Conservation (phyloP, 352 stramenopile species). For the Phytopythium helicoides region DNA sequence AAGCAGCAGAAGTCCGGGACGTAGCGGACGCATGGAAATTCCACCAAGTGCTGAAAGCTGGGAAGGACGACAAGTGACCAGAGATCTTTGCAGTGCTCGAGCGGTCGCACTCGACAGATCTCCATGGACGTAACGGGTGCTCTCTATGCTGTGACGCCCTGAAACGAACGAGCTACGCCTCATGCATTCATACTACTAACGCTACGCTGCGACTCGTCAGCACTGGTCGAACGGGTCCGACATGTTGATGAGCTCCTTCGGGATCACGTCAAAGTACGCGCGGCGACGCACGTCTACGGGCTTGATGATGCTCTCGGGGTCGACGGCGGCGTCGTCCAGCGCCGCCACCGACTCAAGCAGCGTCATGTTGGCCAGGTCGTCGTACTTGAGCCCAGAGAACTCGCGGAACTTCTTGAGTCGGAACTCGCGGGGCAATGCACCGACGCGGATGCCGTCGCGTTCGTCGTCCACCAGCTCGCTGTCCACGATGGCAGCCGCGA, state of each 20-base stretch:
- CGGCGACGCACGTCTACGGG: slow-evolving; percentile 17
- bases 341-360: slow-evolving; percentile 38
- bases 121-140: too few species aligned
- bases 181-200: too few species aligned
- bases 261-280: slow-evolving; percentile 35
- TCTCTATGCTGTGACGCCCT: too few species aligned
- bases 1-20: not conserved
- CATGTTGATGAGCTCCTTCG: slow-evolving; percentile 22
- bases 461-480: slow-evolving; percentile 16
- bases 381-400: slow-evolving; percentile 34
- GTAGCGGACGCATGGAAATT: not conserved
- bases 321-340: slow-evolving; percentile 24
- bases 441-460: slow-evolving; percentile 29
- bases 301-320: slow-evolving; percentile 27
- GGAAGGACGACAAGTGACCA: too few species aligned
- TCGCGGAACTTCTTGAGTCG: slow-evolving; percentile 63
- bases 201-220: not conserved
- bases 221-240: slow-evolving; percentile 27
- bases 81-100: too few species aligned
- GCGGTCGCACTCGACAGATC: too few species aligned
- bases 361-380: slow-evolving; percentile 33
- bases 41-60: too few species aligned
- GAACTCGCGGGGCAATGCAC: slow-evolving; percentile 39
- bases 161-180: too few species aligned
- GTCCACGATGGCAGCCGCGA: slow-evolving; percentile 54